Conservation (phyloP, 495 filamentous ascomycete genomes). For the Hypoxylon subgilvum region DNA sequence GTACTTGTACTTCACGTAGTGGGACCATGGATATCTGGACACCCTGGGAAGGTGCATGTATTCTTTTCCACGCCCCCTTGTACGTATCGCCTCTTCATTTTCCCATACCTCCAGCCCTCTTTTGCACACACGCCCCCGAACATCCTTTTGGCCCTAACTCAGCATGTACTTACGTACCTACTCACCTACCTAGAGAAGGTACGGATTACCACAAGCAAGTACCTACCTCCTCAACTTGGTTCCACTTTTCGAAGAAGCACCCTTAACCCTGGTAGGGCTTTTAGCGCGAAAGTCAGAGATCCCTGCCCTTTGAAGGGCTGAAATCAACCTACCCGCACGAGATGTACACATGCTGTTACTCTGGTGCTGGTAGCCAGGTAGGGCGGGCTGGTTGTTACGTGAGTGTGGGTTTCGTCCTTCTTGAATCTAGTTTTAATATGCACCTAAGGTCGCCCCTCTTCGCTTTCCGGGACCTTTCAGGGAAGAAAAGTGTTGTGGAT, state of each 20-base stretch:
- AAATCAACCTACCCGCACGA: no score
- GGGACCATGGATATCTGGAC: no score
- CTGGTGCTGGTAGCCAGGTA: no score
- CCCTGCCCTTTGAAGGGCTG: neutral
- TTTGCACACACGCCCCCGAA: conserved; percentile 4
- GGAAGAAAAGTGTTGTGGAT: conserved; percentile 19
- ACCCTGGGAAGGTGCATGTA: neutral
- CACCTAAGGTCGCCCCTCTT: conserved; percentile 38
- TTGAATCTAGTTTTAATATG: conserved; percentile 40
- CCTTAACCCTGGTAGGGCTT: neutral
- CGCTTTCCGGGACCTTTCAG: conserved; percentile 24
- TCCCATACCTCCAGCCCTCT: no score
- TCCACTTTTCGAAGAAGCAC: no score
- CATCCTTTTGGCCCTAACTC: neutral
- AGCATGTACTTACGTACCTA: neutral
- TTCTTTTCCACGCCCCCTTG: conserved; percentile 4
- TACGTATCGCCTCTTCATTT: conserved; percentile 16
- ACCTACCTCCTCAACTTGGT: conserved; percentile 9
- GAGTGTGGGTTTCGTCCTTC: conserved; percentile 31
- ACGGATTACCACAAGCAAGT: conserved; percentile 14
- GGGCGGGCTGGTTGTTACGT: conserved; percentile 28
- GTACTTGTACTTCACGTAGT: no score
- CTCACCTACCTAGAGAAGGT: conserved; percentile 10
- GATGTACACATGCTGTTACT: no score
- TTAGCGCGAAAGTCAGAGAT: no score